Base-by-base conservation (phyloP, 192 early-diverging fungal species). In the Anaeromyces robustus region DNA sequence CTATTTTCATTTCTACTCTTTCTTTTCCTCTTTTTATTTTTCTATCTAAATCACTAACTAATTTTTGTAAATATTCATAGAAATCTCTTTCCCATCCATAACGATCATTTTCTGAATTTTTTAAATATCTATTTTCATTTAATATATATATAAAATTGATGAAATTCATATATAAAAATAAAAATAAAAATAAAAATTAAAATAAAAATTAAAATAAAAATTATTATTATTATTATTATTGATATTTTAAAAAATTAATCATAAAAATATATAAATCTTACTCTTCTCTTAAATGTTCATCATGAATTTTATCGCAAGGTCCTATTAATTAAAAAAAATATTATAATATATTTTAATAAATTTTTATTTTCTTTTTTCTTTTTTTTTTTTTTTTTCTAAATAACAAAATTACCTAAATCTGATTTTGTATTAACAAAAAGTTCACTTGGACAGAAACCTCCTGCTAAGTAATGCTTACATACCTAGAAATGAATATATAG, bases 401-500 rank as follows among this genome's bases (percentile, higher is more conserved):
- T 16, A 17, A 82, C 14, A 77, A 29, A 26, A 79, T 22, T 87
- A 85, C 92, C 92, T 82, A 95, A 88, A 82, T 94, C 94, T 29
- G 92, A 92, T 85, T 95, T 95, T 9, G 94, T 95, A 85, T 95
- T 95, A 80, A 91, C 92, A 85, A 95, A 95, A n/a, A 94, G 86
- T 78, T 91, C 89, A 79, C 90, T 88, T 29, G 94, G 94, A 80
- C 94, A 95, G 80, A 94, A 94, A 52, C 43, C 43, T 77, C 90
- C 90, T n/a, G 95, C 93, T 77, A 94, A 84, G 82, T 93, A 91
- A 82, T 94, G 86, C 79, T 93, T 94, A 83, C 93, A 94, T 41
- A 94, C 90, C 87, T 90, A 82, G 9, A 30, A 0, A 81, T 13
- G 79, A 84, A 32, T n/a, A n/a, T n/a, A n/a, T n/a, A n/a, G n/a